phyloP scores from a whole-genome alignment of 306 rosid species.

The Pyrus communis region DNA sequence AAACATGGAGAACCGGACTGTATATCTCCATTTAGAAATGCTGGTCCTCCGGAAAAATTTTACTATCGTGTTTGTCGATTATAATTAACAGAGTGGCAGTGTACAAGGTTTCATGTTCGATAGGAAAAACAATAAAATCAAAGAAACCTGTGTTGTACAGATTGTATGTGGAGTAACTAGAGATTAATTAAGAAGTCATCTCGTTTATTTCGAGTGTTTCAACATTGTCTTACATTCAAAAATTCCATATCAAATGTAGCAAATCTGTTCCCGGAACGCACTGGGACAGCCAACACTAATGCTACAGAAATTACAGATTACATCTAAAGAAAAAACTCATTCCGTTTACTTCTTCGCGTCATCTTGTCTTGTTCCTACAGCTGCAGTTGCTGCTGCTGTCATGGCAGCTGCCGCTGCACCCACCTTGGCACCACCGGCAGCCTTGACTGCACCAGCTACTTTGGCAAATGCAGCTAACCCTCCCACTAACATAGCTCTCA shows the following conservation, averaged over 20 bases:
- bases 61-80: background rate
- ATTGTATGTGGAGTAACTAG: background rate
- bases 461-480: slow-evolving; percentile 87
- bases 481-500: slow-evolving; percentile 76
- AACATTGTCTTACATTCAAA: background rate
- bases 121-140: background rate
- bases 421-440: slow-evolving; percentile 74
- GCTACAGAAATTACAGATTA: slow-evolving; percentile 6
- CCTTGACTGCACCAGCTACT: slow-evolving; percentile 66
- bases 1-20: background rate
- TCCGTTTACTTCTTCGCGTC: slow-evolving; percentile 30
- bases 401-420: slow-evolving; percentile 78
- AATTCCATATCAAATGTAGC: background rate
- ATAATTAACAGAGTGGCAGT: no score
- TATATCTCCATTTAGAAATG: background rate
- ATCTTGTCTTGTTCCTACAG: slow-evolving; percentile 58
- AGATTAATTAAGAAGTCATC: background rate
- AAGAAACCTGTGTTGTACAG: background rate
- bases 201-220: background rate
- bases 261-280: background rate
- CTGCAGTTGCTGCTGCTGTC: slow-evolving; percentile 88
- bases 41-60: background rate
- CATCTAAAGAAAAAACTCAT: slow-evolving; percentile 3
- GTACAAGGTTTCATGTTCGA: background rate
- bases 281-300: slow-evolving; percentile 1